phyloP scores from a whole-genome alignment of 148 eudicot species.

The Rhododendron griersonianum region DNA sequence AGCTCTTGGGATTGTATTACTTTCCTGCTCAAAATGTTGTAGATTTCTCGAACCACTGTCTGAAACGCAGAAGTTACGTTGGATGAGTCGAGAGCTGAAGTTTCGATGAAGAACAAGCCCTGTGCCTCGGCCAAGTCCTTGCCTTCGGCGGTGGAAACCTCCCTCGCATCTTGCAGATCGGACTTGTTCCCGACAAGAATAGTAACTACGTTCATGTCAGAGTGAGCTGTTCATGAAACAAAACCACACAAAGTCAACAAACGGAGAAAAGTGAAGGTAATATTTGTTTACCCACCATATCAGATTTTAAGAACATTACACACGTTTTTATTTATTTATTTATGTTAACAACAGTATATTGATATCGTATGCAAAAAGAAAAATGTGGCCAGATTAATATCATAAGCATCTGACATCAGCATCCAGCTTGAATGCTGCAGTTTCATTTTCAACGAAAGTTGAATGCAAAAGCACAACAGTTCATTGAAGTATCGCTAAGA shows the following conservation, averaged over 20 bases:
- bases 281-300: neutral
- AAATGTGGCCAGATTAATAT: neutral
- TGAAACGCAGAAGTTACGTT: slow-evolving; percentile 79
- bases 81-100: slow-evolving; percentile 89
- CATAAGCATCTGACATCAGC: neutral
- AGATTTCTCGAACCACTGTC: slow-evolving; percentile 80
- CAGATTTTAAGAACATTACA: neutral
- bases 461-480: neutral
- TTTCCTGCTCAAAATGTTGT: slow-evolving; percentile 74
- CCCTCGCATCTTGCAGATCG: slow-evolving; percentile 79
- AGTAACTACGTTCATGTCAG: slow-evolving; percentile 95
- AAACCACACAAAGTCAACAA: slow-evolving; percentile 1
- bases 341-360: neutral
- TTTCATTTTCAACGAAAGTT: neutral
- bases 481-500: neutral
- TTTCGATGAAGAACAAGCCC: slow-evolving; percentile 84
- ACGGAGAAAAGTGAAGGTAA: neutral
- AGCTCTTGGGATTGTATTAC: slow-evolving; percentile 81
- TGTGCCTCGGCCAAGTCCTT: slow-evolving; percentile 74
- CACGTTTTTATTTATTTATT: too few relatives aligned
- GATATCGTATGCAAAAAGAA: neutral
- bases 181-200: slow-evolving; percentile 91
- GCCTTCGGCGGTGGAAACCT: slow-evolving; percentile 84
- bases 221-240: slow-evolving; percentile 63
- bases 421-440: neutral